Percentiles rank a stretch among this genome's conserved stretches.
Evolutionary conservation across 176 grass and related monocot species (phyloP).

Genomic region (Cymbopogon citratus): DNA sequence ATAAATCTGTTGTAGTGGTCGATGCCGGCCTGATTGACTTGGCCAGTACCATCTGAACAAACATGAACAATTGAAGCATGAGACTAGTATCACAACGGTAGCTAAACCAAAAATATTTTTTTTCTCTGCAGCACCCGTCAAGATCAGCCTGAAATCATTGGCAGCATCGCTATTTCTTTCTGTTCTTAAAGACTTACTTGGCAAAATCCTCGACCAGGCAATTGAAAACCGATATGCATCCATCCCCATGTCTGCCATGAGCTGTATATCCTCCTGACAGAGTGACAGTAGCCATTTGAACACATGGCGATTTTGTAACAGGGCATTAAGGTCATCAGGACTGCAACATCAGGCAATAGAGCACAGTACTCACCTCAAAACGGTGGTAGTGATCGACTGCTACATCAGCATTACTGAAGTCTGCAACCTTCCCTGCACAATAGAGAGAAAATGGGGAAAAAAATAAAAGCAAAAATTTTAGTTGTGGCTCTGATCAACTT

Average conservation of each 20-base stretch:
- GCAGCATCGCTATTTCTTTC: not conserved
- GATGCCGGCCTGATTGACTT: slow-evolving; percentile 76
- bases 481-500: not conserved
- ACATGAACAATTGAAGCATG: not conserved
- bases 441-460: not conserved
- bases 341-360: not conserved
- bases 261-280: slow-evolving; percentile 77
- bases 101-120: too few relatives aligned
- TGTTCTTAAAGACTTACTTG: slow-evolving; percentile 39
- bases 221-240: slow-evolving; percentile 97
- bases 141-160: not conserved
- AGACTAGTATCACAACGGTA: not conserved
- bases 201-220: slow-evolving; percentile 80
- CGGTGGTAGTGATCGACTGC: slow-evolving; percentile 88
- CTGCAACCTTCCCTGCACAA: slow-evolving; percentile 63
- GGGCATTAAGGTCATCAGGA: not conserved
- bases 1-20: slow-evolving; percentile 94
- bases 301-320: not conserved
- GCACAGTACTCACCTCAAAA: slow-evolving; percentile 48
- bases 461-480: not conserved
- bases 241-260: slow-evolving; percentile 96
- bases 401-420: slow-evolving; percentile 94
- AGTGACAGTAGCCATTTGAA: not conserved
- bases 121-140: too few relatives aligned
- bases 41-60: slow-evolving; percentile 65